phyloP scores from a whole-genome alignment of 2,329 filamentous ascomycete species.

The Xylariaceae sp. region DNA sequence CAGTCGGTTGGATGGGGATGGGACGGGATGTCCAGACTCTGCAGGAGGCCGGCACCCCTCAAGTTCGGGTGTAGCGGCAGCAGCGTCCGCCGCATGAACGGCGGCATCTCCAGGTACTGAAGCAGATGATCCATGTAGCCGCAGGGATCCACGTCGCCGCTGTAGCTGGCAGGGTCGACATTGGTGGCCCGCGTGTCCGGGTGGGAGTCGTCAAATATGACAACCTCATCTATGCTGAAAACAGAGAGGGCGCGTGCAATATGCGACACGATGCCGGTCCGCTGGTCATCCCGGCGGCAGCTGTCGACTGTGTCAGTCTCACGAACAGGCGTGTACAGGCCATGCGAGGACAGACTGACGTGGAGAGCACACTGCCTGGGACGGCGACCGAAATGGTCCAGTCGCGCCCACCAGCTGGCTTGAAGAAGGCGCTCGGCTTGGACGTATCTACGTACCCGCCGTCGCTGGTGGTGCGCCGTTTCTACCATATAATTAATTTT shows the following conservation, averaged over 20 bases:
- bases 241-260: conserved; percentile 76
- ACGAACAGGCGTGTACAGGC: neutral
- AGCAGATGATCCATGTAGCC: conserved; percentile 76
- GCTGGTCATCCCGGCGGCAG: conserved; percentile 65
- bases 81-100: conserved; percentile 67
- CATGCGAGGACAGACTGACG: conserved; percentile 41
- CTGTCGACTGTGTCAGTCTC: conserved; percentile 33
- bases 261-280: conserved; percentile 63
- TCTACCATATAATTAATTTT: conserved; percentile 29
- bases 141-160: conserved; percentile 65
- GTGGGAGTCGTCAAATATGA: conserved; percentile 69
- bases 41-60: conserved; percentile 62
- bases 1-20: conserved; percentile 71
- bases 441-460: conserved; percentile 44
- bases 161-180: conserved; percentile 49
- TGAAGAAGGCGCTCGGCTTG: conserved; percentile 63
- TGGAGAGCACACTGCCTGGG: conserved; percentile 68
- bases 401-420: conserved; percentile 53
- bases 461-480: conserved; percentile 41
- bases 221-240: conserved; percentile 76
- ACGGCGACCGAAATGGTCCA: conserved; percentile 74
- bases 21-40: conserved; percentile 77
- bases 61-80: conserved; percentile 77
- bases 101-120: conserved; percentile 76
- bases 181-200: conserved; percentile 35